A percentile compares a stretch with the other conserved stretches of the same genome.
Conservation (phyloP, 768 basidiomycete genomes). For the Dioszegia aurantiaca region DNA sequence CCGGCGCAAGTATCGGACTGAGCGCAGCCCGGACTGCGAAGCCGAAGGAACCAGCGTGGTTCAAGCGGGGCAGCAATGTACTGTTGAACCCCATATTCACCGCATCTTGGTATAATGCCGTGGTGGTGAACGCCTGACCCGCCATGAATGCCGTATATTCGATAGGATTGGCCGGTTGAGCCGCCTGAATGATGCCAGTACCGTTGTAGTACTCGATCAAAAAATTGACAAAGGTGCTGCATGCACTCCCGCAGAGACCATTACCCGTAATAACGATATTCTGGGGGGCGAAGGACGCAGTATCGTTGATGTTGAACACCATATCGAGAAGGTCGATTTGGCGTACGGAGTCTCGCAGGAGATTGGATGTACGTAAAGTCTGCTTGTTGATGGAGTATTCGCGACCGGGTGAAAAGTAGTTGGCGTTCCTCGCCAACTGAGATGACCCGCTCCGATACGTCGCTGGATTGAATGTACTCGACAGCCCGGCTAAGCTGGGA, state of each 20-base stretch:
- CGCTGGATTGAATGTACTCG: slow-evolving; percentile 13
- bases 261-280: slow-evolving; percentile 32
- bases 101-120: slow-evolving; percentile 17
- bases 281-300: slow-evolving; percentile 20
- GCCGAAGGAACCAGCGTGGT: slow-evolving; percentile 14
- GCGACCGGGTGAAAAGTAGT: slow-evolving; percentile 22
- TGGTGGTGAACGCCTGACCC: slow-evolving; percentile 15
- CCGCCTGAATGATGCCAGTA: slow-evolving; percentile 21
- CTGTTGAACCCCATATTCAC: slow-evolving; percentile 5
- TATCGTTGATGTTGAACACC: slow-evolving; percentile 15
- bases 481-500: slow-evolving; percentile 1
- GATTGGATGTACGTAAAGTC: slow-evolving; percentile 18
- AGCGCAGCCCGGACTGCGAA: slow-evolving; percentile 22
- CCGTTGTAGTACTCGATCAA: slow-evolving; percentile 29
- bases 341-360: slow-evolving; percentile 11
- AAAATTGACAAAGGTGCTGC: slow-evolving; percentile 26
- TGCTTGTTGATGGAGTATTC: slow-evolving; percentile 13
- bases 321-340: slow-evolving; percentile 11
- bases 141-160: slow-evolving; percentile 27
- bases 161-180: slow-evolving; percentile 22
- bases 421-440: slow-evolving; percentile 2
- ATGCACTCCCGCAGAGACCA: slow-evolving; percentile 26
- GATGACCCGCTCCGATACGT: slow-evolving; percentile 8
- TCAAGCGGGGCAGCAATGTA: slow-evolving; percentile 12
- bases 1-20: slow-evolving; percentile 18